A percentile compares a stretch with the other conserved stretches of the same genome.
Conservation (phyloP, 768 basidiomycete species). For the Dioszegia aurantiaca region DNA sequence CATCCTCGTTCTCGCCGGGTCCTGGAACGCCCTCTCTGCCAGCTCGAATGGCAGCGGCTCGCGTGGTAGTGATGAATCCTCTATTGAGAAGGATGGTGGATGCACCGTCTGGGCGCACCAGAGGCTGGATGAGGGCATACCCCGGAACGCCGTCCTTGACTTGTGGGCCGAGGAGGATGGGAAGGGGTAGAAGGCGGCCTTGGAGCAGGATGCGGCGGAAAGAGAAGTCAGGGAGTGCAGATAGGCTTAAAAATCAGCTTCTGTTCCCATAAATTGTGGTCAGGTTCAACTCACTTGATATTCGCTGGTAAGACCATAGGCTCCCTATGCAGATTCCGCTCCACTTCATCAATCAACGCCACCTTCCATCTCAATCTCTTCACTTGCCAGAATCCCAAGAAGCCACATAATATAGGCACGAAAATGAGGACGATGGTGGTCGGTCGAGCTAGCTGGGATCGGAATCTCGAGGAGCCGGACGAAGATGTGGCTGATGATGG, state of each 20-base stretch:
- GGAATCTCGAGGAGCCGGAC: neutral
- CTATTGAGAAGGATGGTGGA: constrained; percentile 85
- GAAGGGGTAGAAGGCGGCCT: constrained; percentile 75
- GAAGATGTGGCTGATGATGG: constrained; percentile 6
- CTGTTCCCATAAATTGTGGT: neutral
- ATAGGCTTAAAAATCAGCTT: constrained; percentile 57
- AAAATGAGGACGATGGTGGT: constrained; percentile 62
- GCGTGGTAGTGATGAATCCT: constrained; percentile 68
- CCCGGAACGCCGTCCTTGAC: constrained; percentile 86
- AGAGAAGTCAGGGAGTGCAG: constrained; percentile 78
- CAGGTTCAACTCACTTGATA: constrained; percentile 68
- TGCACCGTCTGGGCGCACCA: constrained; percentile 64
- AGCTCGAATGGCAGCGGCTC: constrained; percentile 45
- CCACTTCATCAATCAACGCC: constrained; percentile 84
- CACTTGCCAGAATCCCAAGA: constrained; percentile 89
- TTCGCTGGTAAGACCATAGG: constrained; percentile 74
- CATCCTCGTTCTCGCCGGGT: constrained; percentile 53
- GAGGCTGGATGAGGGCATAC: constrained; percentile 80
- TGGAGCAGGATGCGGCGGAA: constrained; percentile 77
- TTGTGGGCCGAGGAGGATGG: constrained; percentile 78
- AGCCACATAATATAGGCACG: constrained; percentile 86
- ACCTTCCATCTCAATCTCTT: constrained; percentile 93
- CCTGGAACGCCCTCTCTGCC: constrained; percentile 28
- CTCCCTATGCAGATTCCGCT: constrained; percentile 77
- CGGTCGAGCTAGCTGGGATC: constrained; percentile 25